Base-by-base conservation (phyloP, 768 basidiomycete genomes). In the Melanogaster broomeanus region DNA sequence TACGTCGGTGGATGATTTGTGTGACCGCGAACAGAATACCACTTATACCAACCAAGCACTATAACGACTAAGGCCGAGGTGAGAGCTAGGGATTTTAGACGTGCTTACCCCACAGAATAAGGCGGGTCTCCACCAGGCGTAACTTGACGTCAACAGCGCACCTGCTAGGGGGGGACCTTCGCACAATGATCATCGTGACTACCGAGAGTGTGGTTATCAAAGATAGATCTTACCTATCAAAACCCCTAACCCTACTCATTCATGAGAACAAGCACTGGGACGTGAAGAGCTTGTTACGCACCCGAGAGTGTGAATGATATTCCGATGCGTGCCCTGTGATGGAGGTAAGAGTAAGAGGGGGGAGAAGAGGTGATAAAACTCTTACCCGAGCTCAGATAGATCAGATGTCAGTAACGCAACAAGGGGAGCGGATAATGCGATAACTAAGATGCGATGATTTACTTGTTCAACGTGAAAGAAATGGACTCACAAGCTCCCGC, bases 101-200 rank as follows among this genome's bases (percentile, higher is more conserved):
- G 39, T 15, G 42, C 60, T 52, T 55, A 74, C 67, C 48, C 80
- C 83, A 34, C 77, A 70, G 55, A 83, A 80, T 18, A 82, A 51
- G 8, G 76, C 75, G 4, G 82, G 79, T 41, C 72, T 70, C 79
- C 80, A 83, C 84, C 84, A 85, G 2, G 65, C 52, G 50, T 77
- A 82, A 7, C 70, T 59, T n/a, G 71, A 53, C 2, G 79, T 74
- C 3, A 85, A 67, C n/a, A 85, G 67, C 6, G 77, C 77, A 1
- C 84, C 84, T 39, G 76, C 75, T 19, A 83, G 74, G 9, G 84
- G 83, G 0, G 80, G 76, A 13, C 82, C 82, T 76, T 53, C 31
- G 44, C 18, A 19, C 21, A 48, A n/a, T 38, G 21, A 61, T 60
- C 18, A 64, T 59, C 22, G 69, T 49, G 10, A 62, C 61, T 65